Evolutionary conservation across 2,329 filamentous ascomycete species (phyloP).

Genomic region (Pleoardoris graminearum): DNA sequence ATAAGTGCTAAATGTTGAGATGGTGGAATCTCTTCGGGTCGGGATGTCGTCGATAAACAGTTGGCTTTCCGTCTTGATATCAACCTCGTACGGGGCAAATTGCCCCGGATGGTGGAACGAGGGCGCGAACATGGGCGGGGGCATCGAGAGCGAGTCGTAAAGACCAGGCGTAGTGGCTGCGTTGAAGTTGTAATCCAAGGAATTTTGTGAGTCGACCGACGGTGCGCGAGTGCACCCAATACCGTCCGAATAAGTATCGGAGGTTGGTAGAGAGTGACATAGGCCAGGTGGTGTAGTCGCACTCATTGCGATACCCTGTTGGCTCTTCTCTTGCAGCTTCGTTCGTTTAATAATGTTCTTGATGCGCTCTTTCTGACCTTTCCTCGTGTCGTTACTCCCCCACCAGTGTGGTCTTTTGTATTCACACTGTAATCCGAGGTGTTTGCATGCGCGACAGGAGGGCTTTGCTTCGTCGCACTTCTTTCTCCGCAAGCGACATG

Average conservation of each 20-base stretch:
- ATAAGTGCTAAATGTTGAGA: slow-evolving; percentile 92
- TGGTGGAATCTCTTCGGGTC: slow-evolving; percentile 80
- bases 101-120: slow-evolving; percentile 59
- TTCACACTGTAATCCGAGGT: slow-evolving; percentile 84
- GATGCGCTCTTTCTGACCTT: slow-evolving; percentile 89
- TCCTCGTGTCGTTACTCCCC: slow-evolving; percentile 86
- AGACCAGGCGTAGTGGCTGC: slow-evolving; percentile 59
- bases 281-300: slow-evolving; percentile 73
- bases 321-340: slow-evolving; percentile 86
- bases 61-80: slow-evolving; percentile 93
- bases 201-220: slow-evolving; percentile 80
- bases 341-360: slow-evolving; percentile 98
- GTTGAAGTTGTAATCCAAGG: slow-evolving; percentile 67
- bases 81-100: slow-evolving; percentile 84
- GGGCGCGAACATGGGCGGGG: slow-evolving; percentile 52
- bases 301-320: slow-evolving; percentile 54
- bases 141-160: slow-evolving; percentile 64
- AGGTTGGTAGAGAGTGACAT: slow-evolving; percentile 79
- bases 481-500: slow-evolving; percentile 68
- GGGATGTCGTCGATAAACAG: slow-evolving; percentile 92
- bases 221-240: slow-evolving; percentile 70
- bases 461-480: slow-evolving; percentile 71
- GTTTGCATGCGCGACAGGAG: slow-evolving; percentile 65
- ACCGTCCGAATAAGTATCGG: slow-evolving; percentile 76
- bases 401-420: slow-evolving; percentile 98